phyloP scores from a whole-genome alignment of 371 early-diverging fungal genomes.

The Syncephalastrum monosporum region DNA sequence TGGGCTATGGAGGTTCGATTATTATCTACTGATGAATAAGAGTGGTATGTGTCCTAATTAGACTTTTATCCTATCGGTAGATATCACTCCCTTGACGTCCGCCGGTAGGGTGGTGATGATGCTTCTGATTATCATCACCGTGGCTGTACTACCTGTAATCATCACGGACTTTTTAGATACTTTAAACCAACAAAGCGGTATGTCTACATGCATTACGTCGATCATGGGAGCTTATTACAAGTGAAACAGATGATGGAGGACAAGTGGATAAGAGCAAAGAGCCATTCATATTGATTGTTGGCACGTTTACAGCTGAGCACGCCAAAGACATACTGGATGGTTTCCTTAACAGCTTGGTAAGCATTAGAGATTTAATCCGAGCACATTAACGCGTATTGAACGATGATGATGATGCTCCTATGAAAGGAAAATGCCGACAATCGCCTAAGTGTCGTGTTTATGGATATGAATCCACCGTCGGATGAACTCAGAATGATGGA shows the following conservation, averaged over 20 bases:
- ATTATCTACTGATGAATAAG: too few species aligned
- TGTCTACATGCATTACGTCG: conserved; percentile 4
- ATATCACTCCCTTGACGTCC: conserved; percentile 54
- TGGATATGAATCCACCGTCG: conserved; percentile 52
- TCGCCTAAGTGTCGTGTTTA: conserved; percentile 54
- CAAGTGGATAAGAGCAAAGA: conserved; percentile 23
- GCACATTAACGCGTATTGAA: too few species aligned
- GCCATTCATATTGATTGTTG: conserved; percentile 54
- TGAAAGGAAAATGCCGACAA: conserved; percentile 43
- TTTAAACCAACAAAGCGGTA: conserved; percentile 24
- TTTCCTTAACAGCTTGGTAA: conserved; percentile 44
- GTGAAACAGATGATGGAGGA: conserved; percentile 11
- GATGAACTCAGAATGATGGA: conserved; percentile 50
- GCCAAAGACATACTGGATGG: conserved; percentile 47
- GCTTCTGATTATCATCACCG: conserved; percentile 51
- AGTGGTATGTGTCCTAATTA: background rate
- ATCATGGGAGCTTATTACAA: background rate
- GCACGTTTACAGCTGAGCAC: conserved; percentile 35
- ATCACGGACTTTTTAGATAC: conserved; percentile 49
- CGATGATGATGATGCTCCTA: background rate
- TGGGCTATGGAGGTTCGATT: conserved; percentile 55
- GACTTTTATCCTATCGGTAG: conserved; percentile 13
- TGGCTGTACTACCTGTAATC: conserved; percentile 54
- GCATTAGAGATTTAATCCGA: background rate
- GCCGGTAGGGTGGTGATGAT: conserved; percentile 55